Conservation (phyloP, 2,329 filamentous ascomycete species). For the Dothideomycetidae sp. region DNA sequence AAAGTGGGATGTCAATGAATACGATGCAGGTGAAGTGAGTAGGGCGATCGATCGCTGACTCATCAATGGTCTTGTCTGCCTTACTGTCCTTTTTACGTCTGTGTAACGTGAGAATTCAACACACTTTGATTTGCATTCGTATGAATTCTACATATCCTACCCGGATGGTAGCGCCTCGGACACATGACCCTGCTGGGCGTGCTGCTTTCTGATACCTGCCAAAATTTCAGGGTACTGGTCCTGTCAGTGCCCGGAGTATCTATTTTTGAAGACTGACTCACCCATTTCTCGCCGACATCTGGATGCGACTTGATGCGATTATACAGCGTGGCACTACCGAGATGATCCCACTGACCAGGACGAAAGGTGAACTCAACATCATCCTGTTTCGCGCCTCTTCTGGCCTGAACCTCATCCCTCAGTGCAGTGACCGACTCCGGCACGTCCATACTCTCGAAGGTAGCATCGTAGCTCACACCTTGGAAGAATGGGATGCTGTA, state of each 20-base stretch:
- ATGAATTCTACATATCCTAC: too few species aligned
- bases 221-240: constrained; percentile 27
- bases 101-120: too few species aligned
- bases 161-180: constrained; percentile 1
- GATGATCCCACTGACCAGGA: constrained; percentile 48
- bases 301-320: constrained; percentile 79
- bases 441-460: constrained; percentile 62
- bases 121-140: too few species aligned
- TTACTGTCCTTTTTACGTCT: too few species aligned
- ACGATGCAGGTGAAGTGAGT: too few species aligned
- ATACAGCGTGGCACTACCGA: constrained; percentile 72
- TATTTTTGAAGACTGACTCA: background rate
- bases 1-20: too few species aligned
- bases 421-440: constrained; percentile 50
- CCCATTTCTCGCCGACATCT: constrained; percentile 68
- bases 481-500: constrained; percentile 83
- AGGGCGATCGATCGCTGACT: too few species aligned
- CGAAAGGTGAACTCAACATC: constrained; percentile 82
- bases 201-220: constrained; percentile 25
- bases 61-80: too few species aligned
- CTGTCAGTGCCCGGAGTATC: background rate
- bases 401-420: constrained; percentile 43
- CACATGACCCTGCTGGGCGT: constrained; percentile 14
- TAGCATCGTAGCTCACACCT: constrained; percentile 64
- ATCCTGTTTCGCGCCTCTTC: constrained; percentile 44